phyloP scores from a whole-genome alignment of 1,284 basidiomycete species.

The Ceratobasidium sp. region DNA sequence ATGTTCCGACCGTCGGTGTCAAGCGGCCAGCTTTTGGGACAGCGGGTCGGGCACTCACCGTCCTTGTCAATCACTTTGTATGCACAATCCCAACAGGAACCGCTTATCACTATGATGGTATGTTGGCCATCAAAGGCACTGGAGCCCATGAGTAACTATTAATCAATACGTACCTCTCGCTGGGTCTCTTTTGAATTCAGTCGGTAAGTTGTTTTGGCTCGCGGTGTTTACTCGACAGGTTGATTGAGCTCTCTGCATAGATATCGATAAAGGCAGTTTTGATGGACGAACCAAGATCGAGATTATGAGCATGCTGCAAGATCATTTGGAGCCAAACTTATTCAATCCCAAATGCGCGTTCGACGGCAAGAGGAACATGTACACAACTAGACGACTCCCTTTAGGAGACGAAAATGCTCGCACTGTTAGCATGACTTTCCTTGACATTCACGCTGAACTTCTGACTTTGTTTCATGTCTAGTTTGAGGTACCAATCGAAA shows the following conservation, averaged over 20 bases:
- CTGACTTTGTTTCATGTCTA: slow-evolving; percentile 48
- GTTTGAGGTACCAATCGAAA: slow-evolving; percentile 68
- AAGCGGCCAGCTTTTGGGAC: slow-evolving; percentile 70
- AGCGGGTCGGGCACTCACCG: slow-evolving; percentile 61
- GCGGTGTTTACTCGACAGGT: neutral
- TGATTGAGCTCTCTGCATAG: neutral
- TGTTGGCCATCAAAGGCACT: neutral
- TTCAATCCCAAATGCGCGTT: slow-evolving; percentile 42
- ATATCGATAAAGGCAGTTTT: slow-evolving; percentile 39
- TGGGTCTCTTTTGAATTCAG: neutral
- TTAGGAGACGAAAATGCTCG: slow-evolving; percentile 58
- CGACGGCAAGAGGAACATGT: slow-evolving; percentile 55
- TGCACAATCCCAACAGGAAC: slow-evolving; percentile 38
- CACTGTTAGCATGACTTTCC: neutral
- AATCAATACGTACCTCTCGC: neutral
- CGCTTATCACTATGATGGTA: slow-evolving; percentile 44
- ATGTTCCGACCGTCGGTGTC: slow-evolving; percentile 64
- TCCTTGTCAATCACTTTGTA: slow-evolving; percentile 53
- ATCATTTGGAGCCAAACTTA: slow-evolving; percentile 37
- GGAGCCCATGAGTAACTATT: neutral
- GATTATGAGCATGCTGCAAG: slow-evolving; percentile 43
- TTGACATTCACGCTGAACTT: neutral
- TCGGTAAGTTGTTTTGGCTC: slow-evolving; percentile 4
- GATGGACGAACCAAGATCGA: slow-evolving; percentile 37
- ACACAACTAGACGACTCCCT: slow-evolving; percentile 65